Conservation (phyloP, 305 asterid species). For the Fraxinus sp. region DNA sequence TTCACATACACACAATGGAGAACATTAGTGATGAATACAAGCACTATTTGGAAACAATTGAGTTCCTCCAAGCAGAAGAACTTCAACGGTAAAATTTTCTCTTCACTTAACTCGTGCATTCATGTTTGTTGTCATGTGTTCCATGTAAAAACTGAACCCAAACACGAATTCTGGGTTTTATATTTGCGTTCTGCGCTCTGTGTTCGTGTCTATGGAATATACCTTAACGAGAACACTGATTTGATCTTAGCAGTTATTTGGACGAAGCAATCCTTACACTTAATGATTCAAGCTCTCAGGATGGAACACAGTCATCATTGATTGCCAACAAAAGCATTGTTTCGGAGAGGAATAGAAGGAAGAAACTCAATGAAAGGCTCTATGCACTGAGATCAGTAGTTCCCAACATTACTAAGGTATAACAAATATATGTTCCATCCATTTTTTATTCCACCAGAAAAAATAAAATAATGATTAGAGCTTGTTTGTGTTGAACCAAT, state of each 20-base stretch:
- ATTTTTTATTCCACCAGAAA: not conserved
- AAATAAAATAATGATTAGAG: not conserved
- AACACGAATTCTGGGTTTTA: not conserved
- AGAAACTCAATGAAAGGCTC: conserved; percentile 46
- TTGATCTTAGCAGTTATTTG: conserved; percentile 24
- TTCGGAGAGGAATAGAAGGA: conserved; percentile 48
- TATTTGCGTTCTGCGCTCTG: not conserved
- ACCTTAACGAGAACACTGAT: not conserved
- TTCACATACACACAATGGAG: conserved; percentile 28
- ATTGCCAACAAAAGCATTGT: conserved; percentile 39
- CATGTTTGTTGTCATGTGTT: not conserved
- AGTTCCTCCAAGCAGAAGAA: conserved; percentile 33
- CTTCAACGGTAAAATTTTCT: conserved; percentile 29
- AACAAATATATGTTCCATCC: not conserved
- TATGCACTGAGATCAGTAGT: conserved; percentile 50
- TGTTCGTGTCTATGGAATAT: not conserved
- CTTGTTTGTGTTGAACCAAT: not conserved
- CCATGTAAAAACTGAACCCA: not conserved
- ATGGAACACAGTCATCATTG: conserved; percentile 38
- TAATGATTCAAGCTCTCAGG: conserved; percentile 49
- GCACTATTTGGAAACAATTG: conserved; percentile 32
- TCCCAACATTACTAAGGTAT: conserved; percentile 50
- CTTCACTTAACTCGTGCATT: not conserved
- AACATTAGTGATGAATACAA: conserved; percentile 32
- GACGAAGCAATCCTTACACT: conserved; percentile 35